A percentile compares a stretch with the other conserved stretches of the same genome.
phyloP scores from a whole-genome alignment of 192 early-diverging fungal species.

The Linnemannia elongata region DNA sequence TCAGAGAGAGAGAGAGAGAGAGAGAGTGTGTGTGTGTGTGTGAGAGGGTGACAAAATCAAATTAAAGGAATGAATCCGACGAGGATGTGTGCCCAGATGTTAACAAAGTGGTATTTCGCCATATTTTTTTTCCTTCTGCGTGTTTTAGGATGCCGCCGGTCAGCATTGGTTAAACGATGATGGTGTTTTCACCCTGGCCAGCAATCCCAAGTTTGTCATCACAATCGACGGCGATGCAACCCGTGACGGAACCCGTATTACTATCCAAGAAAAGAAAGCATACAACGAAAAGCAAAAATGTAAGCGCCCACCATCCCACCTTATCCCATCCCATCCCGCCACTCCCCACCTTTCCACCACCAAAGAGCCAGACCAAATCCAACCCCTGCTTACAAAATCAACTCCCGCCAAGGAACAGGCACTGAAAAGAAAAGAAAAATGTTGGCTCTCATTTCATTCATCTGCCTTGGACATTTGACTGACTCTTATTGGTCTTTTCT shows the following conservation, averaged over 20 bases:
- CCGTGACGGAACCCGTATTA: constrained; percentile 49
- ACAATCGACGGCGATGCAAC: constrained; percentile 49
- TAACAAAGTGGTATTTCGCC: not conserved
- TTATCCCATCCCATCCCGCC: not conserved
- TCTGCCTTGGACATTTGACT: not conserved
- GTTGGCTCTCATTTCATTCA: not conserved
- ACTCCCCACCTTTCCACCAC: not conserved
- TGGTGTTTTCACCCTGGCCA: constrained; percentile 51
- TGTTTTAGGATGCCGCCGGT: constrained; percentile 41
- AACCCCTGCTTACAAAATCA: not conserved
- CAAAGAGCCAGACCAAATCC: not conserved
- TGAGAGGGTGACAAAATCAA: too few relatives aligned
- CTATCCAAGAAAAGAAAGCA: constrained; percentile 53
- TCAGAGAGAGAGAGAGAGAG: too few relatives aligned
- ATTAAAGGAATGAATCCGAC: too few relatives aligned
- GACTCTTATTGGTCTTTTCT: not conserved
- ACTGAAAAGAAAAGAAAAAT: constrained; percentile 3
- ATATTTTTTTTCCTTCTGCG: not conserved
- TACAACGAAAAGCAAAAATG: constrained; percentile 57
- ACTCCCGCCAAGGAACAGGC: not conserved
- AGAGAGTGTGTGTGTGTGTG: too few relatives aligned
- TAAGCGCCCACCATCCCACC: constrained; percentile 7
- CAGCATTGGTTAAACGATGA: constrained; percentile 57
- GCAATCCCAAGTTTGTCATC: constrained; percentile 54
- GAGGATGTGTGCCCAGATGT: too few relatives aligned